phyloP scores from a whole-genome alignment of 1,284 basidiomycete genomes.

The Fistulinella cinereoalba region DNA sequence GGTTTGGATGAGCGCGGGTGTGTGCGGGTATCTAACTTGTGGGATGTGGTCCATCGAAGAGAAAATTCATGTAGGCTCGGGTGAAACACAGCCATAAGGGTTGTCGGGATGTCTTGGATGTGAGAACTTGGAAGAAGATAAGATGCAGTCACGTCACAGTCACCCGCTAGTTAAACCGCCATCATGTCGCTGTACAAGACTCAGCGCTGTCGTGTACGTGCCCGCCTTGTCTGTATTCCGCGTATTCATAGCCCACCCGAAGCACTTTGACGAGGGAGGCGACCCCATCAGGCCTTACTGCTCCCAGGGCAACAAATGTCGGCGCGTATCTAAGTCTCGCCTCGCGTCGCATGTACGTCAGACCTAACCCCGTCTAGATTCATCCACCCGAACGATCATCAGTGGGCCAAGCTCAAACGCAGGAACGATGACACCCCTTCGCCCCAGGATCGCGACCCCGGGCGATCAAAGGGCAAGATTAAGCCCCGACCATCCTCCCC shows the following conservation, averaged over 20 bases:
- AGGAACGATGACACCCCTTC: slow-evolving; percentile 15
- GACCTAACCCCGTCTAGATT: slow-evolving; percentile 38
- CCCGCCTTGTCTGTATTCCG: neutral
- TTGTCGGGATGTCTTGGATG: too few relatives aligned
- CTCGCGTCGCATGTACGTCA: slow-evolving; percentile 7
- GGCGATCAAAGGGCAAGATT: slow-evolving; percentile 23
- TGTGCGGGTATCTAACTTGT: slow-evolving; percentile 36
- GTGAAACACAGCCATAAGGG: neutral
- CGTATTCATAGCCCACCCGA: slow-evolving; percentile 11
- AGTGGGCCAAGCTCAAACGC: slow-evolving; percentile 39
- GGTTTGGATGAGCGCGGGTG: slow-evolving; percentile 39
- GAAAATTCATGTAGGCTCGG: slow-evolving; percentile 28
- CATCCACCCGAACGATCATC: slow-evolving; percentile 48
- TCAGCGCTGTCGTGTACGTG: slow-evolving; percentile 46
- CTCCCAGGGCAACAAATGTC: slow-evolving; percentile 46
- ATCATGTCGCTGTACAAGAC: slow-evolving; percentile 41
- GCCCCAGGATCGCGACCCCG: slow-evolving; percentile 17
- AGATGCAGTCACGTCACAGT: slow-evolving; percentile 18
- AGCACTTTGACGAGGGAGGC: slow-evolving; percentile 48
- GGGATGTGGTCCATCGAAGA: slow-evolving; percentile 29
- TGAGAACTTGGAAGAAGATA: neutral
- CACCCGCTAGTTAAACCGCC: slow-evolving; percentile 14
- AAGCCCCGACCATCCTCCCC: slow-evolving; percentile 18
- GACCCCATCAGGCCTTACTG: slow-evolving; percentile 42
- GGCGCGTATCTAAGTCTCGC: slow-evolving; percentile 33